Evolutionary conservation across 2,329 filamentous ascomycete genomes (phyloP).

Genomic region (Hypoxylon sp.): DNA sequence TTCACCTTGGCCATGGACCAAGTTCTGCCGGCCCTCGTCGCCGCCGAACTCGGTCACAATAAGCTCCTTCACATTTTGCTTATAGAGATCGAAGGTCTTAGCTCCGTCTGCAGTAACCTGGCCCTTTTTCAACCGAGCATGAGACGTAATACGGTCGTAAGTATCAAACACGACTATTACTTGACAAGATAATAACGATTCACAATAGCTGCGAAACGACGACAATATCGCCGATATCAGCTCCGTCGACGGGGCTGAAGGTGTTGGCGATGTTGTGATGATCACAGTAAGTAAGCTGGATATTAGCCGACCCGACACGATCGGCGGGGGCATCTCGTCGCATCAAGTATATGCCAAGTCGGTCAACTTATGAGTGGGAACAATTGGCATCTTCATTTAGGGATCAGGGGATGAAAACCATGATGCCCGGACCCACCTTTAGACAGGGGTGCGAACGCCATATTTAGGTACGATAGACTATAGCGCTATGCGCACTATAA

Average conservation of each 20-base stretch:
- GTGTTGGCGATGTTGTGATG: conserved; percentile 69
- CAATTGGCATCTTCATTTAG: not conserved
- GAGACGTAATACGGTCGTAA: conserved; percentile 63
- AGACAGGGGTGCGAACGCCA: too few species aligned
- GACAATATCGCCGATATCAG: conserved; percentile 63
- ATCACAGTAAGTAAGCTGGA: conserved; percentile 59
- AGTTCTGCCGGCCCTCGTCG: not conserved
- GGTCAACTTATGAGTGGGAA: not conserved
- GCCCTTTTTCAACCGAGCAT: conserved; percentile 67
- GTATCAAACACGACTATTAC: conserved; percentile 68
- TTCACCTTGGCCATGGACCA: conserved; percentile 49
- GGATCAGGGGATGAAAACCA: not conserved
- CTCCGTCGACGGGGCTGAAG: conserved; percentile 67
- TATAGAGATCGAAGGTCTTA: conserved; percentile 60
- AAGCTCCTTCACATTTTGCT: conserved; percentile 62
- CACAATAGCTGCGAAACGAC: conserved; percentile 63
- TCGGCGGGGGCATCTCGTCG: conserved; percentile 21
- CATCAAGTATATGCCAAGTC: not conserved
- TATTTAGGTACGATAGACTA: too few species aligned
- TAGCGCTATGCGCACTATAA: too few species aligned
- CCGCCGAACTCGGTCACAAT: conserved; percentile 54
- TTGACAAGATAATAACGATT: conserved; percentile 58
- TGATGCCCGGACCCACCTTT: not conserved
- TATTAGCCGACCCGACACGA: conserved; percentile 10
- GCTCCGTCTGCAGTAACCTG: conserved; percentile 64